Evolutionary conservation across 176 grass and related monocot genomes (phyloP), one percentile per base, ranked within the genome.

Genomic region (Rhynchospora pubera): DNA sequence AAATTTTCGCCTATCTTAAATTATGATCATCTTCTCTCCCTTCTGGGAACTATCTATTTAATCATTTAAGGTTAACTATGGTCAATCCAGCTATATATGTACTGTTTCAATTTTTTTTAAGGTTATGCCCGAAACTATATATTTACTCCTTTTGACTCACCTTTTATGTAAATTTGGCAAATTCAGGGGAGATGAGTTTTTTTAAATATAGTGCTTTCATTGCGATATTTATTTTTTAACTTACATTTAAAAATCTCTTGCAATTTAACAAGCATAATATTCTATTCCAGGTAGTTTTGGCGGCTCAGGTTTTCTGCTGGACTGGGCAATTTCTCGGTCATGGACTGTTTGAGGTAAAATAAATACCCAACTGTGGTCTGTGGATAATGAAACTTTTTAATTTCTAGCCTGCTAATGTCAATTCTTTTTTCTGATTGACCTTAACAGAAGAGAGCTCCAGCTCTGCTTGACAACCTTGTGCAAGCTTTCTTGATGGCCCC

Each of bases 401-500:
- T 72, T 34, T 45, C 13, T 52, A 60, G 26, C 10, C 10, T 83
- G 43, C 9, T 57, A 15, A 73, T 13, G 14, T 52, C 15, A 52
- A 7, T 21, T 64, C n/a, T 28, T 7, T 77, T 8, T 57, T 85
- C 51, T 34, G 3, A 34, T 23, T 10, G 18, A 62, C 72, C 60
- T 73, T 52, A 52, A 30, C 84, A 99, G 96, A 91, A 93, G 62
- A 87, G 91, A 63, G 96, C 96, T 6, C 92, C 96, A 63, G 92
- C 96, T 81, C 87, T 93, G 61, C 48, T 99, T 77, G 96, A 99
- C 87, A 99, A 99, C 53, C 89, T 95, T 65, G 85, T 87, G 61
- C 92, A 95, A 86, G 89, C 96, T 79, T 91, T 98, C 50, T 53
- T 98, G 90, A 98, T 98, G 92, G 96, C 90, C 2, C 95, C 92